Evolutionary conservation across 23 red algal species (phyloP), one percentile per base, ranked within the genome.

Genomic region (Gracilaria gracilis): DNA sequence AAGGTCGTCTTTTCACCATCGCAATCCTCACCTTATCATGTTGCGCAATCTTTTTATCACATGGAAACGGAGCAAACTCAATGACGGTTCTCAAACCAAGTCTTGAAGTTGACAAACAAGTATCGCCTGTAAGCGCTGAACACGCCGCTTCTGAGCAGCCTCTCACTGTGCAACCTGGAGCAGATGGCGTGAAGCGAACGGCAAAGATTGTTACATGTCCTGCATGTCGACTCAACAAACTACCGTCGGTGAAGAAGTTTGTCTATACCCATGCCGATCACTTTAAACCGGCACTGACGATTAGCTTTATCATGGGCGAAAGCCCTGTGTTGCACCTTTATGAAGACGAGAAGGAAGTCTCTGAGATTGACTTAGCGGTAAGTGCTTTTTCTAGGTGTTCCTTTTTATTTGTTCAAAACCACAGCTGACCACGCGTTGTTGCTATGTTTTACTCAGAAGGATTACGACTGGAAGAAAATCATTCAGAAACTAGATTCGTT

Each of bases 131-230:
- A 13, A 33, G 8, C 23, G 72, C 72, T 9, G 40, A 48, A 17
- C 21, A 12, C 6, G 72, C 27, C 0, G 23, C 20, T 7, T n/a
- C 39, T 7, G 14, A 25, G 5, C 21, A 48, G 37, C 3, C 69
- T 2, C 23, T 28, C 21, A 28, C 72, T 8, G 72, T 50, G 5
- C 40, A 37, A 1, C 23, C 53, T 12, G 79, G 54, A 44, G 20
- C 12, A 37, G 36, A 46, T 47, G 54, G 79, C n/a, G 79, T 62
- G 25, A 37, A 35, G 25, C 39, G 58, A 35, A 82, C 53, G 16
- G 83, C 62, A 37, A 72, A 74, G 17, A 87, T 87, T 28, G 66
- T 87, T 38, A 87, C 83, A 0, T 87, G 83, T 59, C 83, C 83
- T 0, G 34, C 34, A 0, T 87, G 83, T 36, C 61, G 83, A 16